phyloP scores from a whole-genome alignment of 345 rosid genomes.

The Syzygium jambos region DNA sequence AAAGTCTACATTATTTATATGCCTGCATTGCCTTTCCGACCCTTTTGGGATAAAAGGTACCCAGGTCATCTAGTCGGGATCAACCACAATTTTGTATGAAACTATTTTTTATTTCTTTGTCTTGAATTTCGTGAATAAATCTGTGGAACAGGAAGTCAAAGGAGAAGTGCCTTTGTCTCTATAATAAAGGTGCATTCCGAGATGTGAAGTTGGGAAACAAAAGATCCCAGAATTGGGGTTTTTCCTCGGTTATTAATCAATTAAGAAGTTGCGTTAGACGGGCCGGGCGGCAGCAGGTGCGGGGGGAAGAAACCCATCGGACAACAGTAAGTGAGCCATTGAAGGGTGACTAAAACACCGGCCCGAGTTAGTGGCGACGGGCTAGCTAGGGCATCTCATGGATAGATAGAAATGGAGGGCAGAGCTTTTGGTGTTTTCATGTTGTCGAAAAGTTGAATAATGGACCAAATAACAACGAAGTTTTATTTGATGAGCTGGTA shows the following conservation, averaged over 20 bases:
- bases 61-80: background rate
- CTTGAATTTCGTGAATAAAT: background rate
- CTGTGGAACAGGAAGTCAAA: background rate
- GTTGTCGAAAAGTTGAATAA: background rate
- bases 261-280: background rate
- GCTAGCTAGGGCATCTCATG: background rate
- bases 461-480: background rate
- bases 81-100: background rate
- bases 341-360: background rate
- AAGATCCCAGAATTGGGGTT: background rate
- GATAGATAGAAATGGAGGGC: background rate
- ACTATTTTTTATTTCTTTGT: background rate
- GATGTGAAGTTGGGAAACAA: background rate
- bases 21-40: background rate
- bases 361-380: background rate
- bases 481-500: background rate
- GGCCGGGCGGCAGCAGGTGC: background rate
- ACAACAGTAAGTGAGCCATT: background rate
- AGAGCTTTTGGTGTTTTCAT: background rate
- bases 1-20: background rate
- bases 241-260: background rate
- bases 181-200: background rate
- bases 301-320: background rate
- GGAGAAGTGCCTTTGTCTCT: background rate
- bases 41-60: background rate